These are phyloP conservation scores for Aquilaria malaccensis DNA, from an alignment of 345 rosid genomes.

Conservation along the genomic window DNA sequence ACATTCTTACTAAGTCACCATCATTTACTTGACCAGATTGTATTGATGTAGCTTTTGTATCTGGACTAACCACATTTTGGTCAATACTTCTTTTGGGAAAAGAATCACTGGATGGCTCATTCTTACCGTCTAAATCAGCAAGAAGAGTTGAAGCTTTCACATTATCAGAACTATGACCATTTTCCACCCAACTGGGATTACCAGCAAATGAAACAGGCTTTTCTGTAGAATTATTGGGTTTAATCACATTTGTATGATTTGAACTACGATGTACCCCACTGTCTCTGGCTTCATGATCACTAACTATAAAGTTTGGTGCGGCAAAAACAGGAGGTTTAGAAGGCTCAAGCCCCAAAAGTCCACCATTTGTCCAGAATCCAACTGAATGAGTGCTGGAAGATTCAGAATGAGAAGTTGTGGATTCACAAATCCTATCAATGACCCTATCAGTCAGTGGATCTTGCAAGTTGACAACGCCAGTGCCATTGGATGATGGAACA, in stretches of 20 bases:
- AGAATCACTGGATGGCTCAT: constrained; percentile 20
- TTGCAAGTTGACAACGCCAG: constrained; percentile 14
- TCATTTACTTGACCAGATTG: constrained; percentile 29
- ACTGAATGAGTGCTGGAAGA: constrained; percentile 34
- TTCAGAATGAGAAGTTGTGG: constrained; percentile 35
- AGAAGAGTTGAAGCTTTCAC: constrained; percentile 20
- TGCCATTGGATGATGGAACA: constrained; percentile 22
- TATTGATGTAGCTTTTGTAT: constrained; percentile 17
- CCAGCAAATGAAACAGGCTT: constrained; percentile 21
- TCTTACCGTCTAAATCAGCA: constrained; percentile 25
- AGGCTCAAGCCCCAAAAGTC: constrained; percentile 85
- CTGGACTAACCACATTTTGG: constrained; percentile 21
- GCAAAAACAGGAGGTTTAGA: constrained; percentile 89
- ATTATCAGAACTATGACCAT: constrained; percentile 15
- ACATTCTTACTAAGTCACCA: constrained; percentile 37
- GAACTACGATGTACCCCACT: constrained; percentile 17
- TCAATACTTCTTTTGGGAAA: constrained; percentile 17
- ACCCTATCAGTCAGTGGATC: constrained; percentile 16
- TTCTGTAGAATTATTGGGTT: constrained; percentile 22
- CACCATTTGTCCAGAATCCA: constrained; percentile 88
- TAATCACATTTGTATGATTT: constrained; percentile 9
- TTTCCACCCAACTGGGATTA: constrained; percentile 21
- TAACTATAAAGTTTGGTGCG: constrained; percentile 29
- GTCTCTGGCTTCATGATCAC: constrained; percentile 18
- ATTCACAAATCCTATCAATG: constrained; percentile 14